Base-by-base conservation (phyloP, 78 protist genomes). In the Guillardia theta region DNA sequence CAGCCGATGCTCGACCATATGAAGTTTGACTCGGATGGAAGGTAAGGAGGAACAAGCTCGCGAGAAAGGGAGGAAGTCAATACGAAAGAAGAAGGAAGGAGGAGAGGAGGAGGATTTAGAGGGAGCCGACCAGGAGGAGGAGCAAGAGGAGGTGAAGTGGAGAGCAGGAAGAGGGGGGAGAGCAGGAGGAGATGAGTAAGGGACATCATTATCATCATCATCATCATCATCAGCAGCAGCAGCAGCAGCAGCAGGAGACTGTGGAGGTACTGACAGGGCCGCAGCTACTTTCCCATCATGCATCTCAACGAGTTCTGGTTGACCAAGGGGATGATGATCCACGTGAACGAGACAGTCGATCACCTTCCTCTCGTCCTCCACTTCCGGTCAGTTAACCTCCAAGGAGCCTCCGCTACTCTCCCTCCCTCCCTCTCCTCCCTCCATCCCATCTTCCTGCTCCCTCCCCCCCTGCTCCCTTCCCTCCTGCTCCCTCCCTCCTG, bases 241-340 rank as follows among this genome's bases (percentile, higher is more conserved):
- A 53, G 33, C 18, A 53, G 33, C 62, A 12, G 33, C 62, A 53
- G 62, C 18, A 53, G 18, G 62, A 21, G 33, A 12, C 62, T 53
- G 33, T 21, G 18, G 12, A 18, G 22, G 36, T 64, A 1, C 83
- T 70, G 83, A 70, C 83, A 33, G 44, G 6, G 48, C 1, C 58
- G 48, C 87, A 76, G 43, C 41, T 80, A 80, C 90, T 80, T 21
- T 15, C 90, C 90, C 44, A 44, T 80, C 12, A 6, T 80, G 36
- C 45, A 44, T 48, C 6, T 80, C 44, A 39, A 80, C 33, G 62
- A 88, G 47, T 88, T 88, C 64, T 88, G 93, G 93, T 64, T 88
- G 46, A 88, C 93, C 41, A 18, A 27, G n/a, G 8, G 6, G 47
- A 21, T 27, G 24, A 48, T 48, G 64, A 27, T 45, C 19, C 76